Evolutionary conservation across 2,329 filamentous ascomycete genomes (phyloP).

Genomic region (Aspergillus thermomutatus): DNA sequence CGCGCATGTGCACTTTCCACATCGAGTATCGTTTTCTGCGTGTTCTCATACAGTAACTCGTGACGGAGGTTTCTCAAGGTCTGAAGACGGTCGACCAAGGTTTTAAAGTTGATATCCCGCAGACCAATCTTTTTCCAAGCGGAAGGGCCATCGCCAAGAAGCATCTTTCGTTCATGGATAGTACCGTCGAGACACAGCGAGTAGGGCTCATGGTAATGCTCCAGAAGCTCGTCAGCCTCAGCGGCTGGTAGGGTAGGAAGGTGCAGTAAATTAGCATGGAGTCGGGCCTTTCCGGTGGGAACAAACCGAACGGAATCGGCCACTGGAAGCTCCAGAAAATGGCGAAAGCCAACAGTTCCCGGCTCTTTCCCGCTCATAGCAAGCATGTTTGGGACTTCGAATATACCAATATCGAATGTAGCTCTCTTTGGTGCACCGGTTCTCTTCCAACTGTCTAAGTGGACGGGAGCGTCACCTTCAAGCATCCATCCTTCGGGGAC

Average conservation of each 20-base stretch:
- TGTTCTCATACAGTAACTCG: slow-evolving; percentile 29
- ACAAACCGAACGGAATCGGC: slow-evolving; percentile 32
- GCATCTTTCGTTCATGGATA: slow-evolving; percentile 32
- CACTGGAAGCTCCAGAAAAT: slow-evolving; percentile 47
- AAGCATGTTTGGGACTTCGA: slow-evolving; percentile 50
- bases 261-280: slow-evolving; percentile 18
- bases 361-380: slow-evolving; percentile 43
- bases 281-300: slow-evolving; percentile 18
- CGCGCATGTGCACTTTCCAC: slow-evolving; percentile 30
- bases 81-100: slow-evolving; percentile 34
- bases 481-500: slow-evolving; percentile 35
- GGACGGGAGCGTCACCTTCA: slow-evolving; percentile 26
- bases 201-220: slow-evolving; percentile 33
- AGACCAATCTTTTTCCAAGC: slow-evolving; percentile 43
- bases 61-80: slow-evolving; percentile 32
- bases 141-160: slow-evolving; percentile 36
- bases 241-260: slow-evolving; percentile 24
- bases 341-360: slow-evolving; percentile 46
- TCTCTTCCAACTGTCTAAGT: slow-evolving; percentile 20
- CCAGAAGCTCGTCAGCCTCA: slow-evolving; percentile 34
- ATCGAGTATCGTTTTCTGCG: slow-evolving; percentile 35
- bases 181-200: slow-evolving; percentile 34
- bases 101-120: slow-evolving; percentile 33
- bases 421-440: slow-evolving; percentile 31
- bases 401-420: slow-evolving; percentile 43